A percentile compares a stretch with the other conserved stretches of the same genome.
Evolutionary conservation across 257 asterid species (phyloP).

Genomic region (Galeopsis tetrahit): DNA sequence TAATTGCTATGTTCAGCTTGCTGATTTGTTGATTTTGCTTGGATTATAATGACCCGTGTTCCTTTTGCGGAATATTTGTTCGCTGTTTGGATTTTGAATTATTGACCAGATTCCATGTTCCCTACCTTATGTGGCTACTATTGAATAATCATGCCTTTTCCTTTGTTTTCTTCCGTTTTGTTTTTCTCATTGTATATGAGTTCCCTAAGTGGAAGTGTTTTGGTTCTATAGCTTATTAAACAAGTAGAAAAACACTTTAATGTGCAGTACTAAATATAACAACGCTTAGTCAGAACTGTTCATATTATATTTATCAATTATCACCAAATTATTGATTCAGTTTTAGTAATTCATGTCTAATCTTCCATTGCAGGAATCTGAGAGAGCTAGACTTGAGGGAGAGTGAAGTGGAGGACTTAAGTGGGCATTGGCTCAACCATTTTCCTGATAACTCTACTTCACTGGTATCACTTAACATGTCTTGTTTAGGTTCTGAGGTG

Average conservation of each 20-base stretch:
- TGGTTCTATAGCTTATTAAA: background rate
- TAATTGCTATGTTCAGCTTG: slow-evolving; percentile 8
- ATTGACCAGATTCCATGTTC: slow-evolving; percentile 28
- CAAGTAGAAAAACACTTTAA: background rate
- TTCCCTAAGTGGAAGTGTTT: background rate
- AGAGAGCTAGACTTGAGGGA: slow-evolving; percentile 70
- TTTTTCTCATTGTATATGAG: slow-evolving; percentile 18
- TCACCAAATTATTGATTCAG: slow-evolving; percentile 1
- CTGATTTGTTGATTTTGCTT: slow-evolving; percentile 21
- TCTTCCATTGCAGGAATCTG: slow-evolving; percentile 52
- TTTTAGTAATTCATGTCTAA: background rate
- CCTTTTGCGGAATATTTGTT: slow-evolving; percentile 28
- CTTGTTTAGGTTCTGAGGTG: slow-evolving; percentile 64
- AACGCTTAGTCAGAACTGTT: background rate
- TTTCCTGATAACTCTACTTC: slow-evolving; percentile 66
- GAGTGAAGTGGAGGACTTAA: slow-evolving; percentile 68
- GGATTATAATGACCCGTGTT: slow-evolving; percentile 26
- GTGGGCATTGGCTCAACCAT: slow-evolving; percentile 77
- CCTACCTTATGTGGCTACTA: slow-evolving; percentile 22
- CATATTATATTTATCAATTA: background rate
- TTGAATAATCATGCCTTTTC: slow-evolving; percentile 21
- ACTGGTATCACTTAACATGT: slow-evolving; percentile 67
- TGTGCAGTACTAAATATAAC: background rate
- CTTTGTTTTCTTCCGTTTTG: background rate
- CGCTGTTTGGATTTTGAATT: background rate